Percentiles rank a stretch among this genome's conserved stretches.
These are phyloP conservation scores for Coccinonectria pachysandricola DNA, from an alignment of 2,329 filamentous ascomycete genomes.

Conservation along the genomic window DNA sequence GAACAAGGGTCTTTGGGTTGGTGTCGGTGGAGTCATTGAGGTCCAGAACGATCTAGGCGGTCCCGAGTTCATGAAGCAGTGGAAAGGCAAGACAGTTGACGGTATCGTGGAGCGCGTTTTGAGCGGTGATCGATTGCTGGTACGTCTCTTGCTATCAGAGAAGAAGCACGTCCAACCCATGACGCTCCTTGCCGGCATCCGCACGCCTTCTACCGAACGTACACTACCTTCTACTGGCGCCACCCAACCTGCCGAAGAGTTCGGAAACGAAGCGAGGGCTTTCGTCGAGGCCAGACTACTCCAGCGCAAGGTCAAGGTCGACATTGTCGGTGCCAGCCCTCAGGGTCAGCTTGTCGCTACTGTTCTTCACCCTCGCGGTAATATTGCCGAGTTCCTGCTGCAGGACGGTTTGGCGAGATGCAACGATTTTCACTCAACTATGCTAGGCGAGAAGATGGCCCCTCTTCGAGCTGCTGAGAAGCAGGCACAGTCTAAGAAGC, in stretches of 20 bases:
- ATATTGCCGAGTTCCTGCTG: conserved; percentile 84
- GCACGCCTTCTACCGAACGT: conserved; percentile 81
- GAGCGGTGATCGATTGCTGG: conserved; percentile 79
- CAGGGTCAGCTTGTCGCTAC: conserved; percentile 86
- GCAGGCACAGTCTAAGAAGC: conserved; percentile 63
- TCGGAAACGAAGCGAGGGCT: conserved; percentile 75
- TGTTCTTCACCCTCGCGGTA: conserved; percentile 80
- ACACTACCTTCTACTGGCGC: conserved; percentile 68
- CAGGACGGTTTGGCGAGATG: conserved; percentile 84
- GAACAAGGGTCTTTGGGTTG: conserved; percentile 71
- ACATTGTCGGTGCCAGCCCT: conserved; percentile 76
- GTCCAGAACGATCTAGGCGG: conserved; percentile 73
- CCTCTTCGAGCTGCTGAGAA: conserved; percentile 78
- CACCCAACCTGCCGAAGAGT: conserved; percentile 77
- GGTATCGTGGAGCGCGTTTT: conserved; percentile 85
- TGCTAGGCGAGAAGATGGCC: conserved; percentile 84
- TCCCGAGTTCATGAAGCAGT: conserved; percentile 67
- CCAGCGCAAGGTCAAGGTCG: conserved; percentile 74
- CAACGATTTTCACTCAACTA: conserved; percentile 89
- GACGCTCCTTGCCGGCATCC: conserved; percentile 79
- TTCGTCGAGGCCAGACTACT: conserved; percentile 82
- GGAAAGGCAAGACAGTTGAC: conserved; percentile 78
- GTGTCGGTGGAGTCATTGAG: conserved; percentile 56
- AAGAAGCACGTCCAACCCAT: conserved; percentile 83
- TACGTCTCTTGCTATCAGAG: conserved; percentile 69